These are phyloP conservation scores for Conoideocrella luteorostrata DNA, from an alignment of 2,329 filamentous ascomycete species.

Conservation along the genomic window DNA sequence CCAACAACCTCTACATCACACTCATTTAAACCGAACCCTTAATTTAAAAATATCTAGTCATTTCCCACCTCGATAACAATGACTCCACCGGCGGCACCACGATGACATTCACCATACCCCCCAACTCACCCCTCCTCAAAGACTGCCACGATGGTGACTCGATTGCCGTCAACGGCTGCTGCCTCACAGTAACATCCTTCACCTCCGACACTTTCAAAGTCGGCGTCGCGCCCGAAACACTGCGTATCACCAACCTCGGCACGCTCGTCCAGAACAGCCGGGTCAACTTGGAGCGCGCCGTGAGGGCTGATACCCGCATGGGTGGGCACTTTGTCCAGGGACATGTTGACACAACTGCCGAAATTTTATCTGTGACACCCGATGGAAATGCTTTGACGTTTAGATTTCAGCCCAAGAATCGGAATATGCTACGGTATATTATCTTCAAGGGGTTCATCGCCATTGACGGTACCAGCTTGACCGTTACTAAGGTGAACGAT, in stretches of 20 bases:
- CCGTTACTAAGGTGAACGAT: slow-evolving; percentile 81
- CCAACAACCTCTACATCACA: background rate
- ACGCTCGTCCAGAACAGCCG: slow-evolving; percentile 55
- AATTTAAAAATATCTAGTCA: slow-evolving; percentile 48
- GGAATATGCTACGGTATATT: slow-evolving; percentile 71
- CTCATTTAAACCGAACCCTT: background rate
- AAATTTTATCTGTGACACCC: slow-evolving; percentile 62
- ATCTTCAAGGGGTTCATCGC: slow-evolving; percentile 96
- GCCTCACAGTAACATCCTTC: slow-evolving; percentile 73
- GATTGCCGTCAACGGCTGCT: slow-evolving; percentile 92
- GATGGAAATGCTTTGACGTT: slow-evolving; percentile 91
- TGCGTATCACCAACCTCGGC: slow-evolving; percentile 93
- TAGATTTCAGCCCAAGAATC: slow-evolving; percentile 67
- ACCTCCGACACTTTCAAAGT: slow-evolving; percentile 65
- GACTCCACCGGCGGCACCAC: slow-evolving; percentile 84
- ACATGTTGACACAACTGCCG: slow-evolving; percentile 86
- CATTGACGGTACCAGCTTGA: slow-evolving; percentile 90
- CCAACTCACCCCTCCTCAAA: slow-evolving; percentile 64
- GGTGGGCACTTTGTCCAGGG: slow-evolving; percentile 98
- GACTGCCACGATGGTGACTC: slow-evolving; percentile 88
- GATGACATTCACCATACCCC: slow-evolving; percentile 70
- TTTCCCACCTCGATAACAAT: slow-evolving; percentile 73
- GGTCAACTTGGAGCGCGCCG: slow-evolving; percentile 92
- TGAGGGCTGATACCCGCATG: slow-evolving; percentile 88
- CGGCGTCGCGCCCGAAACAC: slow-evolving; percentile 89